A percentile compares a stretch with the other conserved stretches of the same genome.
Evolutionary conservation across 345 rosid species (phyloP).

Genomic region (thale cress (Arabidopsis thaliana)): DNA sequence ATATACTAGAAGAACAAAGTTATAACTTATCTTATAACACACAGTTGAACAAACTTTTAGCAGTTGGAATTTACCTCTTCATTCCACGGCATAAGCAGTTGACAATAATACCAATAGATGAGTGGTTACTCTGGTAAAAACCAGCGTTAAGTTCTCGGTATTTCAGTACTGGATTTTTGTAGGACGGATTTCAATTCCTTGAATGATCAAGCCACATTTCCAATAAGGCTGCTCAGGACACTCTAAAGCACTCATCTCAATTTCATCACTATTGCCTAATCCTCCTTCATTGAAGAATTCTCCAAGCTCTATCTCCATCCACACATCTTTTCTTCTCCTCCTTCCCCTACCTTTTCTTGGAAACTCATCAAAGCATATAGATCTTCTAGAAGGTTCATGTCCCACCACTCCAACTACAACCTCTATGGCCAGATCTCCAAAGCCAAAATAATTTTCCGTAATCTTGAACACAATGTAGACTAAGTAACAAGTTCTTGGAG

Average conservation of each 20-base stretch:
- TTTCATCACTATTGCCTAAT: neutral
- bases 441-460: too few relatives aligned
- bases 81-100: neutral
- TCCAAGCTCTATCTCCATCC: neutral
- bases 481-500: too few relatives aligned
- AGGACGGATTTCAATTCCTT: neutral
- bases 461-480: too few relatives aligned
- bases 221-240: neutral
- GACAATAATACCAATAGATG: neutral
- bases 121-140: neutral
- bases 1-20: too few relatives aligned
- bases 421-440: too few relatives aligned
- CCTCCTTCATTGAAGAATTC: neutral
- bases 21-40: too few relatives aligned
- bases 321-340: neutral
- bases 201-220: neutral
- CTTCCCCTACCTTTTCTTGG: too few relatives aligned
- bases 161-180: neutral
- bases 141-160: neutral
- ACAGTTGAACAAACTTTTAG: too few relatives aligned
- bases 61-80: too few relatives aligned
- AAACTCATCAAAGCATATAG: too few relatives aligned
- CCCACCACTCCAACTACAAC: too few relatives aligned
- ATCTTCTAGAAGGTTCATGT: too few relatives aligned
- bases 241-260: neutral